Conservation (phyloP, 2,329 filamentous ascomycete genomes). For the Claviceps purpurea region DNA sequence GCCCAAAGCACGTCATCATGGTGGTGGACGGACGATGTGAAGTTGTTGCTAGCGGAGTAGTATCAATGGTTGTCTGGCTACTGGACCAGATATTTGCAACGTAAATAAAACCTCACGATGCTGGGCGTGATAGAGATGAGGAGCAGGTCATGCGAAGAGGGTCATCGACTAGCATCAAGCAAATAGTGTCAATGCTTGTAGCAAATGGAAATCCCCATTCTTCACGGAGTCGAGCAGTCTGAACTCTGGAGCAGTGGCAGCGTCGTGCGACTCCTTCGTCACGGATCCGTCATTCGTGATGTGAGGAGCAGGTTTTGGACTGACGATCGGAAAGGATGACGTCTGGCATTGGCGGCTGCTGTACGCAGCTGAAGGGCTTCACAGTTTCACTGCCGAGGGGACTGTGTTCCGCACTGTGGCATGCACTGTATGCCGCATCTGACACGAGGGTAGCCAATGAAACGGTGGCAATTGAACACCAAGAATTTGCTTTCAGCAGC, state of each 20-base stretch:
- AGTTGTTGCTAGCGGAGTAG: not conserved
- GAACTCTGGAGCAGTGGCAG: not conserved
- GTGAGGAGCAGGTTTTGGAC: not conserved
- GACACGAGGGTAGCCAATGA: no score
- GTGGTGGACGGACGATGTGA: not conserved
- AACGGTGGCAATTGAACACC: no score
- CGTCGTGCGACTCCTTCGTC: not conserved
- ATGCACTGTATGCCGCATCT: not conserved
- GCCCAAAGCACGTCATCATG: slow-evolving; percentile 54
- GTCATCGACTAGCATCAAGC: no score
- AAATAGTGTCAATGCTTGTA: not conserved
- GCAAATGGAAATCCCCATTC: not conserved
- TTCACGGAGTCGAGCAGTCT: not conserved
- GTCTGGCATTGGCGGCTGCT: not conserved
- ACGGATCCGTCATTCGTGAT: slow-evolving; percentile 1
- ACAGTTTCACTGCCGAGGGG: not conserved
- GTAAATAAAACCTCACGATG: not conserved
- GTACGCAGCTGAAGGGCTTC: not conserved
- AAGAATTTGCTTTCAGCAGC: no score
- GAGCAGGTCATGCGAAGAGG: not conserved
- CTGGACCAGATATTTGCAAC: not conserved
- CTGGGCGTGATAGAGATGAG: not conserved
- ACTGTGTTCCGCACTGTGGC: not conserved
- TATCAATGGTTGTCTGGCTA: not conserved
- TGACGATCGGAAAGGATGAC: not conserved